A percentile compares a stretch with the other conserved stretches of the same genome.
Conservation (phyloP, 768 basidiomycete species). For the Cyathus striatus region DNA sequence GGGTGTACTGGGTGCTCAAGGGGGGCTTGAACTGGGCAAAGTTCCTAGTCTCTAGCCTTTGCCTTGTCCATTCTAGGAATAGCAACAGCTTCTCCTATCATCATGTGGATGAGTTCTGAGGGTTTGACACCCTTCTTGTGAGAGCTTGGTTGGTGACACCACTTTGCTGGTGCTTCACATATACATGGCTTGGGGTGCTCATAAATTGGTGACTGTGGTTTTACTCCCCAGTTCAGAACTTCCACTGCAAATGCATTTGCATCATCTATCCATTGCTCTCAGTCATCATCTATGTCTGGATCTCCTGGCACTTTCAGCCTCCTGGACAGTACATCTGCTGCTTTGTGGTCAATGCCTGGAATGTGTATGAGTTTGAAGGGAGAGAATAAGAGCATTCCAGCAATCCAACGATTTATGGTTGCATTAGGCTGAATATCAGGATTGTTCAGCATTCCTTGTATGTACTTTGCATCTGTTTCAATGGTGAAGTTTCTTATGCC, state of each 20-base stretch:
- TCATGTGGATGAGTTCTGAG: too few species aligned
- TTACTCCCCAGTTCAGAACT: too few species aligned
- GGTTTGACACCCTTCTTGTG: too few species aligned
- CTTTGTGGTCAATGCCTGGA: slow-evolving; percentile 19
- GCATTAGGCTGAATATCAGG: slow-evolving; percentile 31
- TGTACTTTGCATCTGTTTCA: slow-evolving; percentile 33
- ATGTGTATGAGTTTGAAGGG: slow-evolving; percentile 31
- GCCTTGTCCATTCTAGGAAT: slow-evolving; percentile 5
- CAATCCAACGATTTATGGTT: slow-evolving; percentile 35
- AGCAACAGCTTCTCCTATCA: too few species aligned
- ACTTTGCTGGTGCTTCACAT: too few species aligned
- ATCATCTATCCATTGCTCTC: too few species aligned
- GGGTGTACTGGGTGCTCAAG: slow-evolving; percentile 7
- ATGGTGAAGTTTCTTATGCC: slow-evolving; percentile 21
- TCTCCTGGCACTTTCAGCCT: slow-evolving; percentile 1
- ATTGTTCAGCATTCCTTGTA: slow-evolving; percentile 37
- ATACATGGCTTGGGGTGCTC: too few species aligned
- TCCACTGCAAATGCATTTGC: too few species aligned
- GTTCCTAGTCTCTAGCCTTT: too few species aligned
- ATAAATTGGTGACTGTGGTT: too few species aligned
- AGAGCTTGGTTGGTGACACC: too few species aligned
- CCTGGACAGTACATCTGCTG: slow-evolving; percentile 1
- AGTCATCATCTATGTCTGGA: too few species aligned
- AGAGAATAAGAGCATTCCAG: slow-evolving; percentile 29
- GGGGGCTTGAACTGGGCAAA: slow-evolving; percentile 1